Base-by-base conservation (phyloP, 1,284 basidiomycete genomes). In the Meira nashicola region DNA sequence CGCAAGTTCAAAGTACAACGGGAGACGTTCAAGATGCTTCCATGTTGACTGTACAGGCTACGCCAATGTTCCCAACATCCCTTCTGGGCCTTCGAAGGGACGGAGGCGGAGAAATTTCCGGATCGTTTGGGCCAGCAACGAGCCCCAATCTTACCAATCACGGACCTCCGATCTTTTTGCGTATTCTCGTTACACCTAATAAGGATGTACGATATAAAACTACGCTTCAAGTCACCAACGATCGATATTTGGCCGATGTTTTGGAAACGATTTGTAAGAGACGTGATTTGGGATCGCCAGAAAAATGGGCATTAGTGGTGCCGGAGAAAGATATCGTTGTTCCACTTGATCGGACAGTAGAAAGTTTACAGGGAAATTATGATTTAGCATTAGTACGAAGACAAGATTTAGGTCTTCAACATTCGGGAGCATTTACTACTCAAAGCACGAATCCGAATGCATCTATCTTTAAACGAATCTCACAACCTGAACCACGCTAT, bases 191-290 rank as follows among this genome's bases (percentile, higher is more conserved):
- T 55, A 74, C 69, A n/a, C 69, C 72, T 1, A 71, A 73, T 28
- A 55, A 58, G 0, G 65, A 71, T 39, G 71, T 75, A 51, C 64
- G 65, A 12, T 71, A 73, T 65, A 75, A 68, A 63, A 79, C 77
- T 33, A 79, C 75, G n/a, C 53, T 81, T 12, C 69, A 79, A 39
- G 78, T 80, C 12, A 71, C 90, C 2, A 65, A 64, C 15, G 92
- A 90, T n/a, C 95, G 91, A 87, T 98, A 96, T 79, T 88, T 97
- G 83, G 89, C 92, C 58, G 93, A 99, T 79, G 89, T 93, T 0
- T 84, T 97, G 40, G 93, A 96, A 68, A 66, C 68, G 63, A 66
- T 76, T 21, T 75, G 77, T 58, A 59, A 67, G 28, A 73, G 74
- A 58, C 63, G 71, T 11, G 65, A 71, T 25, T 62, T 78, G 25